These are phyloP conservation scores for Dendrobium nobile DNA, from an alignment of 106 monocot genomes.

Conservation along the genomic window DNA sequence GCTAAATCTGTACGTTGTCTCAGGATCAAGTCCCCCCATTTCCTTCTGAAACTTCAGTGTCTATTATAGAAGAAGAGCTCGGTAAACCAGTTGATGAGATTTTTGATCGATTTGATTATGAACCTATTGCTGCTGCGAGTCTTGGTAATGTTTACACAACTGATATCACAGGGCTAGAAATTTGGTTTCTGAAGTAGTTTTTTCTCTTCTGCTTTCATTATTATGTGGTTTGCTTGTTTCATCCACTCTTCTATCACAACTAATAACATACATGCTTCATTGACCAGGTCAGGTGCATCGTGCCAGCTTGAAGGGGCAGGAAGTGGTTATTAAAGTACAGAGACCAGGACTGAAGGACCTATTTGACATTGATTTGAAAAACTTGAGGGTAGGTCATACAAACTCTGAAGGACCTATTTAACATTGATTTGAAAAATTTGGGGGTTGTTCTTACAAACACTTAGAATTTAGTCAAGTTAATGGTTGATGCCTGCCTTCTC, in stretches of 20 bases:
- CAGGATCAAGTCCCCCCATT: conserved; percentile 99
- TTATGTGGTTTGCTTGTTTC: background rate
- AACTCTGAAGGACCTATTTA: conserved; percentile 73
- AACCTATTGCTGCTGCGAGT: conserved; percentile 98
- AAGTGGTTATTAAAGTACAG: conserved; percentile 93
- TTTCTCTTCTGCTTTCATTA: background rate
- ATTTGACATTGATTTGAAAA: conserved; percentile 98
- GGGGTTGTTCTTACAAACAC: background rate
- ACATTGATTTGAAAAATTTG: conserved; percentile 90
- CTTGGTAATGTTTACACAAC: conserved; percentile 49
- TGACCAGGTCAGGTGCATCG: conserved; percentile 98
- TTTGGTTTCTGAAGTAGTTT: background rate
- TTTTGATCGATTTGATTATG: conserved; percentile 92
- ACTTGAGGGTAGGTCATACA: conserved; percentile 64
- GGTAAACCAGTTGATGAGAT: conserved; percentile 52
- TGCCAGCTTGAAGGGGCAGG: conserved; percentile 80
- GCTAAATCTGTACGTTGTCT: background rate
- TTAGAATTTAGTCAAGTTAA: background rate
- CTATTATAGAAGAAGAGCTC: conserved; percentile 97
- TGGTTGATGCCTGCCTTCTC: background rate
- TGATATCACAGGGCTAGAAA: background rate
- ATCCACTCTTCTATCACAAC: conserved; percentile 5
- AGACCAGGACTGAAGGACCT: conserved; percentile 95
- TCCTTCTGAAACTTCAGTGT: conserved; percentile 76
- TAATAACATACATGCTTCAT: conserved; percentile 12